A percentile compares a stretch with the other conserved stretches of the same genome.
These are phyloP conservation scores for Prunus padus DNA, from an alignment of 306 rosid species.

Conservation along the genomic window DNA sequence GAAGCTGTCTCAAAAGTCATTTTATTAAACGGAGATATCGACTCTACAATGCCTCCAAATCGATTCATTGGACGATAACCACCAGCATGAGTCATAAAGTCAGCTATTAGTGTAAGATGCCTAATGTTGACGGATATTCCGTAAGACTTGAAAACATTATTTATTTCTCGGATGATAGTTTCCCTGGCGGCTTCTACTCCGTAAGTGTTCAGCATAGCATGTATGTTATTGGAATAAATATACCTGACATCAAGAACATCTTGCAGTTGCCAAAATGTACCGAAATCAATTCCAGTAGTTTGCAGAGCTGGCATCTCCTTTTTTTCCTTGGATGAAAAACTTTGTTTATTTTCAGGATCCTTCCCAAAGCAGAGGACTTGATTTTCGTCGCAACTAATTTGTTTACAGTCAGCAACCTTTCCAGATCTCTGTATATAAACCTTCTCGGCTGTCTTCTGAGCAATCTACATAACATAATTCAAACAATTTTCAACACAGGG, in stretches of 20 bases:
- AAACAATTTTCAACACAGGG: conserved; percentile 12
- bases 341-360: conserved; percentile 40
- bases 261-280: conserved; percentile 64
- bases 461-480: conserved; percentile 46
- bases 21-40: conserved; percentile 69
- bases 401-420: conserved; percentile 53
- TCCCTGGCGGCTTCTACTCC: conserved; percentile 96
- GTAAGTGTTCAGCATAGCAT: conserved; percentile 60
- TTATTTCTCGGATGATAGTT: conserved; percentile 76
- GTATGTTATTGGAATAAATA: conserved; percentile 68
- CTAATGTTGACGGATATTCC: conserved; percentile 81
- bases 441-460: conserved; percentile 68
- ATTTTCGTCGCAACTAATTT: conserved; percentile 67
- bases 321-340: conserved; percentile 47
- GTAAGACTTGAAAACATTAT: conserved; percentile 74
- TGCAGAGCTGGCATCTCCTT: conserved; percentile 72
- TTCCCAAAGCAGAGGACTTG: conserved; percentile 73
- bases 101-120: conserved; percentile 82
- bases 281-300: conserved; percentile 73
- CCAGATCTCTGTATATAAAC: conserved; percentile 76
- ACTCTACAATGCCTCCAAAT: conserved; percentile 60
- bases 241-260: conserved; percentile 66
- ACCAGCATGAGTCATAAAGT: conserved; percentile 74
- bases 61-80: conserved; percentile 76
- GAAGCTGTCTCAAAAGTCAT: conserved; percentile 85